Evolutionary conservation across 192 early-diverging fungal genomes (phyloP), one percentile per base, ranked within the genome.

Genomic region (Spizellomyces punctatus): DNA sequence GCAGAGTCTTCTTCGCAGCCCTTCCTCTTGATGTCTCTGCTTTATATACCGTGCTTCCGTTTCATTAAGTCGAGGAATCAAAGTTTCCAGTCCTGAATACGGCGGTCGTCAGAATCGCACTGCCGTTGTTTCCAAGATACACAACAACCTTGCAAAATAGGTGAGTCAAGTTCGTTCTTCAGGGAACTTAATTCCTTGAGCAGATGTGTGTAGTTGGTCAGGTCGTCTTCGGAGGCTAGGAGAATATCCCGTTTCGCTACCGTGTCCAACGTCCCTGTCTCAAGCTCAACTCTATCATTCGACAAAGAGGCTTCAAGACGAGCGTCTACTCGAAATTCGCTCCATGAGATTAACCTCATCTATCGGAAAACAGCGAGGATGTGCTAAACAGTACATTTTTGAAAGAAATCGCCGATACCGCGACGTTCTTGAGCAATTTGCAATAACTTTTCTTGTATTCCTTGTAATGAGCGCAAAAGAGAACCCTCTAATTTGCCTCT

Each of bases 201-300:
- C 56, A 73, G 62, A 22, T 43, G 17, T 17, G 62, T 52, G 43
- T 43, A 21, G 5, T 57, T 41, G 1, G 50, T 17, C 16, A 73
- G 16, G 43, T 78, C 71, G 14, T 68, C 66, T 52, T 73, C 76
- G 1, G 76, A 58, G 4, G 64, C 59, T 1, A 78, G 62, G 12
- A 78, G 52, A n/a, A 78, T 68, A 8, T 73, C 76, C 10, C 64
- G 27, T 48, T 78, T 78, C 0, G 66, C 43, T 6, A 3, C 57
- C 55, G 56, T 9, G 58, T 77, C 76, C 44, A 76, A 66, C 27
- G 27, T 36, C 27, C 27, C 27, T 36, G 27, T 36, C 27, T 36
- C 27, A 0, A 36, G 27, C 46, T 58, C 59, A 6, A 27, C 27
- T 36, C 3, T 36, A 36, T 36, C 27, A 36, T 36, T 36, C 27